Percentiles rank a stretch among this genome's conserved stretches.
Conservation (phyloP, 2,329 filamentous ascomycete species). For the Botrytis medusae region DNA sequence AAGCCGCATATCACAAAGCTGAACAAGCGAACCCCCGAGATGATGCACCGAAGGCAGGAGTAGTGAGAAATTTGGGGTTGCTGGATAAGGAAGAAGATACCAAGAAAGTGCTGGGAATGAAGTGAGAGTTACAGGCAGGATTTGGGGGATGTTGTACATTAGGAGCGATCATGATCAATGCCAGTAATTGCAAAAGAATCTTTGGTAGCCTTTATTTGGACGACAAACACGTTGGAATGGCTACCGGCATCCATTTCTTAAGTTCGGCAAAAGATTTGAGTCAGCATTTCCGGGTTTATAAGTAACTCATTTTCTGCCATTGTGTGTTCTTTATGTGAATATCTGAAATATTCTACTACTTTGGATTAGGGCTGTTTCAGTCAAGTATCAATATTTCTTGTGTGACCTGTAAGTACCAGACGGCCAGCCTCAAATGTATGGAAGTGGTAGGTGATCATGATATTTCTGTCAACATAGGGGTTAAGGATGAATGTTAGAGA, state of each 20-base stretch:
- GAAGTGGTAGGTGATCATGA: neutral
- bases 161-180: slow-evolving; percentile 26
- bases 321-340: neutral
- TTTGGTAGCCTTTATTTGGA: neutral
- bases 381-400: neutral
- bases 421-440: neutral
- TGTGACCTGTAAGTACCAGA: neutral
- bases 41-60: slow-evolving; percentile 75
- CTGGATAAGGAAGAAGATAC: slow-evolving; percentile 81
- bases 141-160: slow-evolving; percentile 36
- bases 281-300: neutral
- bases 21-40: slow-evolving; percentile 74
- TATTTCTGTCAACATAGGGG: neutral
- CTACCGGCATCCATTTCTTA: neutral
- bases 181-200: slow-evolving; percentile 3
- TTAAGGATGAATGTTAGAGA: neutral
- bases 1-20: slow-evolving; percentile 80
- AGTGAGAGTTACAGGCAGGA: slow-evolving; percentile 30
- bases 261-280: too few species aligned
- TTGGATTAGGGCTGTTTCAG: neutral
- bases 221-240: neutral
- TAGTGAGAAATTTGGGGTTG: slow-evolving; percentile 85
- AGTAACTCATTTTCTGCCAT: neutral
- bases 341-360: neutral
- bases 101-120: slow-evolving; percentile 51